These are phyloP conservation scores for Friedmanniomyces simplex DNA, from an alignment of 495 filamentous ascomycete genomes.

Conservation along the genomic window DNA sequence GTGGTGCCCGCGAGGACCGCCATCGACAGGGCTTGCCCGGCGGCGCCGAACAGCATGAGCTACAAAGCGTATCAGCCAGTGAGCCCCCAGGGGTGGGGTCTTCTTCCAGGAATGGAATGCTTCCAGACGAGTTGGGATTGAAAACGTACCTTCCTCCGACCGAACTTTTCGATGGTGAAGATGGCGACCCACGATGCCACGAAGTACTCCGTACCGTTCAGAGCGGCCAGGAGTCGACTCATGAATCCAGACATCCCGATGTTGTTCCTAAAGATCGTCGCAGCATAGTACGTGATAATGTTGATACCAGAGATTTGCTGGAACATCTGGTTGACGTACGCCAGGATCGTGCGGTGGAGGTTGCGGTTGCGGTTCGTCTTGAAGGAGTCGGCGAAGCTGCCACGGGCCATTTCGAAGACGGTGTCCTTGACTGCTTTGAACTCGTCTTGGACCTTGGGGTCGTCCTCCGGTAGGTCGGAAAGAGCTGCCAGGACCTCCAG, in stretches of 20 bases:
- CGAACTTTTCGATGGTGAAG: conserved; percentile 43
- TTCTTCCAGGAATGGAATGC: too few species aligned
- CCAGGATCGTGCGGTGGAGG: conserved; percentile 60
- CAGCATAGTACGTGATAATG: conserved; percentile 47
- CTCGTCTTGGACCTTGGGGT: conserved; percentile 24
- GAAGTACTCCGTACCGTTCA: conserved; percentile 44
- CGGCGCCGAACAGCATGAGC: conserved; percentile 44
- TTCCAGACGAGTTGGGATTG: too few species aligned
- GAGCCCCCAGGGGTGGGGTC: too few species aligned
- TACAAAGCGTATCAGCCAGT: too few species aligned
- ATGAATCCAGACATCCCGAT: conserved; percentile 38
- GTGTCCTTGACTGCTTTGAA: conserved; percentile 59
- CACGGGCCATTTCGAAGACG: conserved; percentile 58
- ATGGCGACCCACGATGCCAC: conserved; percentile 39
- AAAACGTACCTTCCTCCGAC: conserved; percentile 43
- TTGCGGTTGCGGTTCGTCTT: conserved; percentile 62
- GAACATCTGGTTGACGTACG: conserved; percentile 69
- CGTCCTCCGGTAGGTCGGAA: conserved; percentile 28
- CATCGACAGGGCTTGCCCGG: conserved; percentile 42
- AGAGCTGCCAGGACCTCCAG: conserved; percentile 28
- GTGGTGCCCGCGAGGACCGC: conserved; percentile 34
- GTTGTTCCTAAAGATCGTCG: conserved; percentile 49
- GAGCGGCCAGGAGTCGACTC: conserved; percentile 33
- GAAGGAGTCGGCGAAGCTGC: conserved; percentile 57
- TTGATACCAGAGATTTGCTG: conserved; percentile 61